Conservation (phyloP, 2,329 filamentous ascomycete genomes). For the Calonectria pseudoturangicola region DNA sequence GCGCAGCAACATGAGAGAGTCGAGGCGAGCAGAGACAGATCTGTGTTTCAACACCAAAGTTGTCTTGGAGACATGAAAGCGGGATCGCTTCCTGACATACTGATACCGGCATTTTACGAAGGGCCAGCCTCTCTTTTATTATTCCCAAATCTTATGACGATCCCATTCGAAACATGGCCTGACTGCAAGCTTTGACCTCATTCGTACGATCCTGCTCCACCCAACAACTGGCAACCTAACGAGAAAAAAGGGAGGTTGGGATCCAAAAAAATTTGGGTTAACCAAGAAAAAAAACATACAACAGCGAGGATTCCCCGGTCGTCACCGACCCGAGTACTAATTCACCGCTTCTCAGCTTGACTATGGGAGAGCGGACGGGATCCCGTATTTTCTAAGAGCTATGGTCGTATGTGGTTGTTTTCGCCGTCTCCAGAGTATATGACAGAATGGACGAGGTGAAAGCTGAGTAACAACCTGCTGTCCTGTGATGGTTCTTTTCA, state of each 20-base stretch:
- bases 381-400: slow-evolving; percentile 10
- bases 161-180: not conserved
- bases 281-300: slow-evolving; percentile 6
- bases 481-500: not conserved
- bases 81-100: not conserved
- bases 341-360: slow-evolving; percentile 8
- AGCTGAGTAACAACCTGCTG: not conserved
- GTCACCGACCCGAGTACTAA: slow-evolving; percentile 7
- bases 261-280: not conserved
- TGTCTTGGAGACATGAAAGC: not conserved
- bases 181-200: not conserved
- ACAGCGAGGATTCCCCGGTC: slow-evolving; percentile 6
- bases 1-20: too few species aligned
- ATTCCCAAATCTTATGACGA: not conserved
- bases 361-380: slow-evolving; percentile 5
- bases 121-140: not conserved
- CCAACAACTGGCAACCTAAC: not conserved
- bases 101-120: not conserved
- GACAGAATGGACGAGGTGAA: not conserved
- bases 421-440: not conserved
- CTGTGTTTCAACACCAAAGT: too few species aligned
- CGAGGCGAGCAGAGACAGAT: too few species aligned
- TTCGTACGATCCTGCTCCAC: not conserved
- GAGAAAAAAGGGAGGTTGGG: not conserved
- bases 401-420: not conserved